Conservation (phyloP, 106 monocot species). For the Allium cepa region DNA sequence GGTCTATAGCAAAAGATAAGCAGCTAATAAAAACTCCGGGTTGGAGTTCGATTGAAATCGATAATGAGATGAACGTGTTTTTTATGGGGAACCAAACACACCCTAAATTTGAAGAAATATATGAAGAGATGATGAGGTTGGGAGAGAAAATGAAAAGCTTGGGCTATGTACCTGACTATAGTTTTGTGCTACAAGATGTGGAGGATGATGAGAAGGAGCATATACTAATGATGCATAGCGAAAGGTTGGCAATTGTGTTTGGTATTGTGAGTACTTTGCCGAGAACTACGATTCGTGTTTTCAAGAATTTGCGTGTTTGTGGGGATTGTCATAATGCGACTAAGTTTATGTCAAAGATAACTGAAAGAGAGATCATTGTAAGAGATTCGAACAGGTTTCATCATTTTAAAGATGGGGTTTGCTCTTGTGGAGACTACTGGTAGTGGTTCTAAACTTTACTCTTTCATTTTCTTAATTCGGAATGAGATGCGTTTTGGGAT, state of each 20-base stretch:
- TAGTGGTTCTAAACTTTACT: conserved; percentile 3
- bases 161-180: conserved; percentile 70
- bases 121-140: conserved; percentile 32
- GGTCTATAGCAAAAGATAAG: conserved; percentile 28
- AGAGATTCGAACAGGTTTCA: conserved; percentile 77
- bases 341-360: conserved; percentile 64
- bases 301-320: conserved; percentile 71
- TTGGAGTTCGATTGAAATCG: conserved; percentile 68
- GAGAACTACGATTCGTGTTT: conserved; percentile 39
- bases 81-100: conserved; percentile 55
- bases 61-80: conserved; percentile 44
- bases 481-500: too few relatives aligned
- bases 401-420: conserved; percentile 64
- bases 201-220: conserved; percentile 74
- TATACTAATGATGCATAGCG: conserved; percentile 63
- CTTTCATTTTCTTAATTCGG: not conserved
- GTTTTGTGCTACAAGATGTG: conserved; percentile 81
- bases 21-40: conserved; percentile 63
- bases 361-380: conserved; percentile 69
- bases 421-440: conserved; percentile 83
- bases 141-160: conserved; percentile 48
- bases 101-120: conserved; percentile 46
- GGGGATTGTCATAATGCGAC: conserved; percentile 82
- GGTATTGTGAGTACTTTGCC: conserved; percentile 49
- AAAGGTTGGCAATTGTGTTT: conserved; percentile 71